Base-by-base conservation (phyloP, 768 basidiomycete species). In the Boletus coccyginus region DNA sequence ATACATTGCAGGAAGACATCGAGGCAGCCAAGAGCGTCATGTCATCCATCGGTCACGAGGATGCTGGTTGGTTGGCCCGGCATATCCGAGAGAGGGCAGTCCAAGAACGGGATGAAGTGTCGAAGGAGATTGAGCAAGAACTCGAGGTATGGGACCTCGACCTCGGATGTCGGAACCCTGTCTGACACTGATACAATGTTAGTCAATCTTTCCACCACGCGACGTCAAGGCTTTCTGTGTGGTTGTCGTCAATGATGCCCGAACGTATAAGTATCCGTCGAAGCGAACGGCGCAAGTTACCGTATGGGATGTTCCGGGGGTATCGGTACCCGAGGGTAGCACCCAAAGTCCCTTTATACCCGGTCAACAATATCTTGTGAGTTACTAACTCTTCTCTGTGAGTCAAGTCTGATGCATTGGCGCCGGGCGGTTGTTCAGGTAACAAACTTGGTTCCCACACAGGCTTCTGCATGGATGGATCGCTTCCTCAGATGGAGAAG, bases 151-250 rank as follows among this genome's bases (percentile, higher is more conserved):
- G 79, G 69, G 32, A 41, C 54, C n/a, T 24, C 29, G 32, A 41
- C 54, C n/a, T 24, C 29, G 21, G 36, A 31, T 45, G 36, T 52
- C 47, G 14, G 47, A 10, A 46, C 21, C 46, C 9, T 24, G 21
- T 36, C 48, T 13, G 44, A 45, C 36, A 52, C 51, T 49, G n/a
- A 69, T 45, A 21, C 19, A 7, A 40, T 29, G 59, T 27, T 65
- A 87, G 85, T 72, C 69, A 17, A 66, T 73, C 32, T 94, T 86
- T 63, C 93, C 94, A 5, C 78, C 84, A 3, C 84, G 94, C 7
- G 73, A 90, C 24, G 85, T 93, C 13, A 82, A 86, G 41, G 83
- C 78, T 50, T 94, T 96, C 73, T 78, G 92, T 42, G 83, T 95
- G 7, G 66, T 94, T 16, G 75, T 85, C 14, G 78, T 87, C 16